Conservation (phyloP, 2,329 filamentous ascomycete species). For the Curvularia sp. region DNA sequence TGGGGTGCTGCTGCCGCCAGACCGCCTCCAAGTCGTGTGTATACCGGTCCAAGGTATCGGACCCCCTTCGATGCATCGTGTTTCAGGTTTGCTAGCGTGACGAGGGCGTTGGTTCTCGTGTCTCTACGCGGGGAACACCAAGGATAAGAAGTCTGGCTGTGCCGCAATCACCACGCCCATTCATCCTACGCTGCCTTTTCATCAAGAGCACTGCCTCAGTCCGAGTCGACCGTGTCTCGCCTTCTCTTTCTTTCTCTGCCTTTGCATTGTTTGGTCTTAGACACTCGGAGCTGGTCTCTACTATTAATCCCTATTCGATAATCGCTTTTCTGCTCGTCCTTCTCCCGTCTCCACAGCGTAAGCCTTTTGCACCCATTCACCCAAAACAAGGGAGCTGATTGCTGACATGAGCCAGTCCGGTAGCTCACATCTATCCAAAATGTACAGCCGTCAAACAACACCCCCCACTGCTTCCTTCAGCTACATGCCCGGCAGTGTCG, state of each 20-base stretch:
- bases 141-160: constrained; percentile 50
- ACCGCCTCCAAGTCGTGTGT: constrained; percentile 23
- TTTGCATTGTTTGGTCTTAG: constrained; percentile 49
- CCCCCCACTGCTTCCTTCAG: constrained; percentile 51
- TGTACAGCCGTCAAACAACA: constrained; percentile 57
- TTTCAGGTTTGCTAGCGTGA: constrained; percentile 51
- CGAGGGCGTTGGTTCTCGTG: constrained; percentile 43
- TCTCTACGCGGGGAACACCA: constrained; percentile 33
- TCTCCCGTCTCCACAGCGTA: constrained; percentile 38
- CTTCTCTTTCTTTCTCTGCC: constrained; percentile 25
- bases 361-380: constrained; percentile 19
- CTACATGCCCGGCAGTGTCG: constrained; percentile 51
- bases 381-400: background rate
- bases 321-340: constrained; percentile 38
- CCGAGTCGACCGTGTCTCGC: constrained; percentile 52
- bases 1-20: constrained; percentile 41
- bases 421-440: constrained; percentile 43
- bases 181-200: constrained; percentile 33
- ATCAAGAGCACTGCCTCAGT: constrained; percentile 38
- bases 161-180: constrained; percentile 43
- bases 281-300: constrained; percentile 56
- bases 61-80: constrained; percentile 44
- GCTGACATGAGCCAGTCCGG: constrained; percentile 42
- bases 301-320: constrained; percentile 49
- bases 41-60: constrained; percentile 34